Evolutionary conservation across 2,329 filamentous ascomycete species (phyloP).

Genomic region (Fusarium zealandicum): DNA sequence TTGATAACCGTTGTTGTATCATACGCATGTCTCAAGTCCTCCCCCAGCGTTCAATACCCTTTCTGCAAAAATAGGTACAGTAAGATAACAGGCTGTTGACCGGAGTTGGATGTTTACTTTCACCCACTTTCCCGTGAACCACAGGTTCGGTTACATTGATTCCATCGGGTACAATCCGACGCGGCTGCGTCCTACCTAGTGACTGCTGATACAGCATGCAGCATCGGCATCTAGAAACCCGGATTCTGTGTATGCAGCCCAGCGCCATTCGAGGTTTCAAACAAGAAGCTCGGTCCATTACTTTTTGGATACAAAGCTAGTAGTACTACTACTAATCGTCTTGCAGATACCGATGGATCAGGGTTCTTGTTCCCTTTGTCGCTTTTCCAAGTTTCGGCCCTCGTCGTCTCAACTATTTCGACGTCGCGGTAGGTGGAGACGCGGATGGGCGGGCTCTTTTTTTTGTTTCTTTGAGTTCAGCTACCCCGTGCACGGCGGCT

Average conservation of each 20-base stretch:
- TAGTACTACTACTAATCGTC: constrained; percentile 6
- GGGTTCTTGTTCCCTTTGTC: constrained; percentile 4
- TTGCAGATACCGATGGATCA: constrained; percentile 16
- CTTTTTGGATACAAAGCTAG: constrained; percentile 23
- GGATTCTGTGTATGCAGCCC: constrained; percentile 17
- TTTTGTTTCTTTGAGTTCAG: constrained; percentile 21
- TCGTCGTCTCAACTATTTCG: constrained; percentile 15
- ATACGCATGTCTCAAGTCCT: too few relatives aligned
- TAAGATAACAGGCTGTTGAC: too few relatives aligned
- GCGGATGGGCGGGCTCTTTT: constrained; percentile 7
- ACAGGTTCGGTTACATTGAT: constrained; percentile 24
- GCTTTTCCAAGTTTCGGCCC: neutral
- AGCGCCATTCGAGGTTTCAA: constrained; percentile 30
- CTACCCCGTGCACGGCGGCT: constrained; percentile 6
- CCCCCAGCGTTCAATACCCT: too few relatives aligned
- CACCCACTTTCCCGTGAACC: constrained; percentile 30
- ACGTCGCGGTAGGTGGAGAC: constrained; percentile 24
- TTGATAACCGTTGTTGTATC: too few relatives aligned
- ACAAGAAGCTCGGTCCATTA: constrained; percentile 24
- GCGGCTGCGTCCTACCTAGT: constrained; percentile 32
- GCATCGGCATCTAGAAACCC: constrained; percentile 21
- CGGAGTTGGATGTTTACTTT: constrained; percentile 26
- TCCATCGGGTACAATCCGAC: neutral
- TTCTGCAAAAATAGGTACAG: too few relatives aligned
- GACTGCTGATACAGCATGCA: constrained; percentile 15